These are phyloP conservation scores for Cryphonectria nitschkei DNA, from an alignment of 2,329 filamentous ascomycete species.

Conservation along the genomic window DNA sequence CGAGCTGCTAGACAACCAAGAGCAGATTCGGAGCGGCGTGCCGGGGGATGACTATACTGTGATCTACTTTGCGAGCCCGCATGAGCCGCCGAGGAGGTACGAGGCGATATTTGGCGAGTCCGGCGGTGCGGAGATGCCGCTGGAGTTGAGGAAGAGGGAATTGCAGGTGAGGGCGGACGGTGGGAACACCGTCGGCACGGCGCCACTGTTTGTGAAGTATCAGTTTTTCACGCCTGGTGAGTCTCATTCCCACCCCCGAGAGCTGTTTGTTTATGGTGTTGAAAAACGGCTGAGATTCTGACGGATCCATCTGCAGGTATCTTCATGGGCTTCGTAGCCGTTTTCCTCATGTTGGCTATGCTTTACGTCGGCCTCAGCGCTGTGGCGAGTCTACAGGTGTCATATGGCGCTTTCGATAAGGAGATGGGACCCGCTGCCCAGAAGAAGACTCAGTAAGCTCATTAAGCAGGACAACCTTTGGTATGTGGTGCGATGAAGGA, in stretches of 20 bases:
- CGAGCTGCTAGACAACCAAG: constrained; percentile 45
- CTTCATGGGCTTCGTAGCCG: constrained; percentile 81
- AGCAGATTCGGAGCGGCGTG: constrained; percentile 34
- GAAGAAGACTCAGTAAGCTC: constrained; percentile 65
- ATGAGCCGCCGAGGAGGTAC: constrained; percentile 56
- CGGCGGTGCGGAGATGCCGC: constrained; percentile 51
- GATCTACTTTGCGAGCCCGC: constrained; percentile 71
- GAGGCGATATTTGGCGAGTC: constrained; percentile 65
- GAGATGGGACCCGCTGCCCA: constrained; percentile 88
- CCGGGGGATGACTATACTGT: constrained; percentile 67
- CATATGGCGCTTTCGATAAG: constrained; percentile 95
- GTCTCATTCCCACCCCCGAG: constrained; percentile 34
- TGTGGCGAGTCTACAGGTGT: constrained; percentile 80
- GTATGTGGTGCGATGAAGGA: constrained; percentile 40
- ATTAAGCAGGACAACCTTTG: constrained; percentile 21
- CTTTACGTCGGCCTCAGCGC: constrained; percentile 78
- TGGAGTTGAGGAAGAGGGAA: constrained; percentile 71
- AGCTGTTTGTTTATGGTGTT: not conserved
- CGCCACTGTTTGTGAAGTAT: constrained; percentile 83
- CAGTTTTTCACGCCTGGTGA: constrained; percentile 89
- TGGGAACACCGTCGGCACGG: constrained; percentile 47
- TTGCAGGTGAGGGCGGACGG: constrained; percentile 42
- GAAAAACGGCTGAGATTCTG: not conserved
- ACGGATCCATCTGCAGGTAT: constrained; percentile 61
- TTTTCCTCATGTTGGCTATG: constrained; percentile 74